Evolutionary conservation across 495 filamentous ascomycete genomes (phyloP).

Genomic region (Podospora bellae-mahoneyi): DNA sequence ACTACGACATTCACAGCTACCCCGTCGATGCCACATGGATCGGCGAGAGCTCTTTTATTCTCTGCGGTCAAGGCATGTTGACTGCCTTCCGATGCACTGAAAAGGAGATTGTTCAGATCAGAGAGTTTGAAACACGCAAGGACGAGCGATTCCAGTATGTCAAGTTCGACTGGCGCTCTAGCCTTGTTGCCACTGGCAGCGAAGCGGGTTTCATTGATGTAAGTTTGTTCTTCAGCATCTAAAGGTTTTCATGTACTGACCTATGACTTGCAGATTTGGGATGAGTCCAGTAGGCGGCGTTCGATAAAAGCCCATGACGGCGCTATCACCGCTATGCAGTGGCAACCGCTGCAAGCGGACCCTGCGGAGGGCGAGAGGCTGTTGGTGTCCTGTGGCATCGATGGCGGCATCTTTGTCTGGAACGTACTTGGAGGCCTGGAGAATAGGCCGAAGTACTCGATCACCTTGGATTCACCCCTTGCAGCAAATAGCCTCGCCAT

Average conservation of each 20-base stretch:
- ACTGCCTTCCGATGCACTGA: slow-evolving; percentile 39
- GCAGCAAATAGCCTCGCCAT: slow-evolving; percentile 63
- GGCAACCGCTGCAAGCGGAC: slow-evolving; percentile 46
- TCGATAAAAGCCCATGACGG: slow-evolving; percentile 51
- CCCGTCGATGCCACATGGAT: slow-evolving; percentile 60
- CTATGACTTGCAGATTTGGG: slow-evolving; percentile 46
- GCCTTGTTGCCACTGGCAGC: slow-evolving; percentile 47
- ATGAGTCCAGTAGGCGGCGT: slow-evolving; percentile 41
- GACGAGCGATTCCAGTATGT: slow-evolving; percentile 46
- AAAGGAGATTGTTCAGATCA: slow-evolving; percentile 36
- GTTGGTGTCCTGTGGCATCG: slow-evolving; percentile 53
- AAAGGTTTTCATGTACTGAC: neutral
- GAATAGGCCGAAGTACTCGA: slow-evolving; percentile 53
- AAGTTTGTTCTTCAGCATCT: slow-evolving; percentile 19
- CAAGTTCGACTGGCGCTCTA: slow-evolving; percentile 46
- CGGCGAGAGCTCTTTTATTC: slow-evolving; percentile 52
- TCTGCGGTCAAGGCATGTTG: slow-evolving; percentile 56
- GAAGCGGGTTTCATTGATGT: slow-evolving; percentile 53
- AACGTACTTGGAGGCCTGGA: slow-evolving; percentile 52
- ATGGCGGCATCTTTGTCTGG: slow-evolving; percentile 69
- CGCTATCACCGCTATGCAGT: slow-evolving; percentile 46
- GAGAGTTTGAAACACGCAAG: slow-evolving; percentile 41
- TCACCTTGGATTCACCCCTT: slow-evolving; percentile 49
- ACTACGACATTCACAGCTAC: slow-evolving; percentile 45
- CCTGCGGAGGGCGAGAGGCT: slow-evolving; percentile 45